Conservation (phyloP, 2,329 filamentous ascomycete genomes). For the Hirsutella rhossiliensis region DNA sequence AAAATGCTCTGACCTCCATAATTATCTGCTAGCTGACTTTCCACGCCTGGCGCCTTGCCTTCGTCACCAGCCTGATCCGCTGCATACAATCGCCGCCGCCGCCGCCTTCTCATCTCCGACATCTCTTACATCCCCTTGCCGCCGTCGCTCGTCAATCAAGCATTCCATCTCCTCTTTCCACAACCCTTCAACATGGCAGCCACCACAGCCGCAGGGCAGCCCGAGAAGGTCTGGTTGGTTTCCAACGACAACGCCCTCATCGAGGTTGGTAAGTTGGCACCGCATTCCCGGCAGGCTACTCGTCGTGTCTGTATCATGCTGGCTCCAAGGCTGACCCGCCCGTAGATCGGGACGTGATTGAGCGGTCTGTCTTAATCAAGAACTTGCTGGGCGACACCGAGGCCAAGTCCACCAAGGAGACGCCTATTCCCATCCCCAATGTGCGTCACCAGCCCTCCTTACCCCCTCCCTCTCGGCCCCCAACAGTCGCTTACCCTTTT, state of each 20-base stretch:
- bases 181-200: constrained; percentile 1
- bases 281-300: background rate
- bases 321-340: background rate
- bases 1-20: too few species aligned
- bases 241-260: constrained; percentile 39
- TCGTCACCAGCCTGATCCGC: too few species aligned
- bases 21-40: too few species aligned
- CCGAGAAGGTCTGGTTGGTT: constrained; percentile 32
- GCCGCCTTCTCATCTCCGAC: background rate
- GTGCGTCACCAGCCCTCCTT: constrained; percentile 27
- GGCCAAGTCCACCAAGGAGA: constrained; percentile 33
- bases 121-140: background rate
- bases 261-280: constrained; percentile 29
- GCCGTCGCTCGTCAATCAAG: background rate
- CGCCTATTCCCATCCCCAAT: constrained; percentile 82
- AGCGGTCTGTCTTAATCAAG: constrained; percentile 92
- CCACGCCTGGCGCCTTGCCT: too few species aligned
- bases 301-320: background rate
- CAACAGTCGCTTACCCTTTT: background rate
- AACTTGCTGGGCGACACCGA: constrained; percentile 94
- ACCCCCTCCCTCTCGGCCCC: background rate
- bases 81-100: too few species aligned
- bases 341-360: constrained; percentile 68
- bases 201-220: constrained; percentile 1
- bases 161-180: background rate